Base-by-base conservation (phyloP, 2,329 filamentous ascomycete genomes). In the Pseudogymnoascus sp. region DNA sequence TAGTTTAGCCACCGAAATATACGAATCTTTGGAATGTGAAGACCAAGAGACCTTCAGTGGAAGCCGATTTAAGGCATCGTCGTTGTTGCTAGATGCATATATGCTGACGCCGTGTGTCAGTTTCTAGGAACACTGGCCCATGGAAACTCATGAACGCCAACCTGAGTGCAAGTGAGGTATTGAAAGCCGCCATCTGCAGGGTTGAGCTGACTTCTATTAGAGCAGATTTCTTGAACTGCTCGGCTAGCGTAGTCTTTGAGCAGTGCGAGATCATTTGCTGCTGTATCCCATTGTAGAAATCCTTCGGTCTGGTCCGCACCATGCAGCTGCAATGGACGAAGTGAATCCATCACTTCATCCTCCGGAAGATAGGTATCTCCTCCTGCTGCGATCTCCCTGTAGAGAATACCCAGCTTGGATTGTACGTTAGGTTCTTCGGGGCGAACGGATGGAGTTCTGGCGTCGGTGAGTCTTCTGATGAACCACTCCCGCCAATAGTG, bases 401-500 rank as follows among this genome's bases (percentile, higher is more conserved):
- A 21, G 21, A 21, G 21, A 21, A 21, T 21, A 21, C 21, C 21
- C 21, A 21, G 21, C 21, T 21, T 21, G 21, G 21, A 21, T 21
- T 21, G 21, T 21, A 21, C 21, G 21, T 21, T 21, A 21, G 21
- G 21, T 21, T 21, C 21, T 21, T 21, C 21, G 21, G 21, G 21
- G 21, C 21, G 21, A 21, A 21, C 21, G 21, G 21, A 21, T 21
- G 21, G 21, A 21, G 38, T 49, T 28, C 4, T 9, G 2, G 43
- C 43, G 23, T 28, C 6, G 5, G 0, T 2, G 6, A 67, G n/a
- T 1, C 43, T 60, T 2, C 31, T 31, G n/a, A 9, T 16, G 49
- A 71, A 68, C 70, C 70, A 71, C 38, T 72, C 68, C 3, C 65
- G 65, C 70, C 70, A 72, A 4, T 65, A 23, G 25, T 67, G 64